Conservation (phyloP, 2,329 filamentous ascomycete species). For the Clonostachys sp. region DNA sequence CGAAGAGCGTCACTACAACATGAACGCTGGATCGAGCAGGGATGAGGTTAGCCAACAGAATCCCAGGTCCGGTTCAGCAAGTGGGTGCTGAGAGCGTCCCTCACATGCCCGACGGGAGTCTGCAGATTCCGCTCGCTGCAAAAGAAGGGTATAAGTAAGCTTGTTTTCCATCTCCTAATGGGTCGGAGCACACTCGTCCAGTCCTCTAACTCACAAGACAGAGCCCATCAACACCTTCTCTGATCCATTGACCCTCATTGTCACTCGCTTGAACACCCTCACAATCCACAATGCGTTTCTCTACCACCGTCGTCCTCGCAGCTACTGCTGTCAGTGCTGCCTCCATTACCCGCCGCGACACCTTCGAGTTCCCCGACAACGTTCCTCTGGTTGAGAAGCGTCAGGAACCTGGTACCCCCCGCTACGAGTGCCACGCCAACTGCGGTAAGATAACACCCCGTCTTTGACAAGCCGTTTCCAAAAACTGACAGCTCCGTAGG, state of each 20-base stretch:
- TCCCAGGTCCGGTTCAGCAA: too few relatives aligned
- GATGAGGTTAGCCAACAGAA: too few relatives aligned
- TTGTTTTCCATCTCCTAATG: not conserved
- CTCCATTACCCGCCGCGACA: constrained; percentile 5
- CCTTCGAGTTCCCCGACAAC: constrained; percentile 17
- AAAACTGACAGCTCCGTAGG: constrained; percentile 11
- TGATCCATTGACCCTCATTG: not conserved
- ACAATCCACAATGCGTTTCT: constrained; percentile 17
- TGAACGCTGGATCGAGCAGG: too few relatives aligned
- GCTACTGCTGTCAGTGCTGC: constrained; percentile 15
- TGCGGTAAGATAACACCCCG: constrained; percentile 31
- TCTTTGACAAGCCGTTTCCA: not conserved
- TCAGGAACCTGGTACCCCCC: constrained; percentile 17
- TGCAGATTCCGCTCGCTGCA: not conserved
- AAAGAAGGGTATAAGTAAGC: constrained; percentile 4
- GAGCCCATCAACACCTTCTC: not conserved
- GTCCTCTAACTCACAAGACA: too few relatives aligned
- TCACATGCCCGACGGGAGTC: too few relatives aligned
- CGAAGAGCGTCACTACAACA: too few relatives aligned
- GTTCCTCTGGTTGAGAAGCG: constrained; percentile 35
- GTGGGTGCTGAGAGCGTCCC: too few relatives aligned
- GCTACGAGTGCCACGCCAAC: constrained; percentile 43
- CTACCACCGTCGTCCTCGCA: constrained; percentile 15
- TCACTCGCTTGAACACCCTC: constrained; percentile 5
- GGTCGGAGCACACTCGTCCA: too few relatives aligned